A percentile compares a stretch with the other conserved stretches of the same genome.
Evolutionary conservation across 2,329 filamentous ascomycete species (phyloP).

Genomic region (Cordyceps cateniannulata): DNA sequence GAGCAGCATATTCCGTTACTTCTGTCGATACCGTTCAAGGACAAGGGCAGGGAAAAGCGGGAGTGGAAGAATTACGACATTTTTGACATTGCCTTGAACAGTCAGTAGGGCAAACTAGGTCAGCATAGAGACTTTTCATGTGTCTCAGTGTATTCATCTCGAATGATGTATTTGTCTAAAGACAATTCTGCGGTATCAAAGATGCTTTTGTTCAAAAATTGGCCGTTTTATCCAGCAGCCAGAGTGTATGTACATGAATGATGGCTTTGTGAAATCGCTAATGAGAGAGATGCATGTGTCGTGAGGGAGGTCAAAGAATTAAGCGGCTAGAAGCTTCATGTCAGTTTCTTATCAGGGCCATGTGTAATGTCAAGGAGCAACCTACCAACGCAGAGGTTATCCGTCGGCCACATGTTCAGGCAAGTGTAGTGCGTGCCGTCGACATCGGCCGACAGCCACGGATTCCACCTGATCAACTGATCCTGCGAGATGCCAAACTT

Average conservation of each 20-base stretch:
- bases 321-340: background rate
- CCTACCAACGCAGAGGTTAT: constrained; percentile 12
- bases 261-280: background rate
- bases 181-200: background rate
- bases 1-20: constrained; percentile 32
- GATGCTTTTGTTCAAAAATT: background rate
- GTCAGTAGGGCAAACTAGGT: background rate
- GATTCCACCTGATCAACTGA: constrained; percentile 11
- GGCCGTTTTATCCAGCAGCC: background rate
- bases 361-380: background rate
- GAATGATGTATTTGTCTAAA: background rate
- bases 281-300: background rate
- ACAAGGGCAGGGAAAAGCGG: constrained; percentile 4
- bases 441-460: constrained; percentile 9
- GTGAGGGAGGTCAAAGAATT: background rate
- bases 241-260: background rate
- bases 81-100: constrained; percentile 32
- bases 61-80: constrained; percentile 33
- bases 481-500: constrained; percentile 10
- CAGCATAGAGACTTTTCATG: background rate
- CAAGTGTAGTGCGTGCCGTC: constrained; percentile 9
- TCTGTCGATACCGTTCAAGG: constrained; percentile 22
- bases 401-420: constrained; percentile 6
- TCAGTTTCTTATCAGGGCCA: background rate
- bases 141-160: background rate